Evolutionary conservation across 2,329 filamentous ascomycete species (phyloP), one percentile per base, ranked within the genome.

Genomic region (Fusarium sp.): DNA sequence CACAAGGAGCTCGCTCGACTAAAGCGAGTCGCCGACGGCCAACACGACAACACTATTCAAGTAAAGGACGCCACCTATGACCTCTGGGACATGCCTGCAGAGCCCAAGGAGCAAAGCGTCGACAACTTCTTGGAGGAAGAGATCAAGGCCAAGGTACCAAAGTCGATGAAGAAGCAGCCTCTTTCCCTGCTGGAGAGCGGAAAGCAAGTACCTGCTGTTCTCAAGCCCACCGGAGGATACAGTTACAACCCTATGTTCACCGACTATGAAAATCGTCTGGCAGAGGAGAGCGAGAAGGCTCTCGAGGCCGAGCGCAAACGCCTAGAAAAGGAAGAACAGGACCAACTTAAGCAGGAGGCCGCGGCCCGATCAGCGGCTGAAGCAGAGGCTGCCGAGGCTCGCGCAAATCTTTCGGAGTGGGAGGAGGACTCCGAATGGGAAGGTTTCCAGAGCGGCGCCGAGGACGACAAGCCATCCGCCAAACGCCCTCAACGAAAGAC

Each of bases 371-470:
- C 91, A 11, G 90, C 91, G 19, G 92, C 91, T 4, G 88, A 92
- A 71, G 90, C 92, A 4, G 91, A 94, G 50, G 92, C 92, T 17
- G 91, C 90, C 0, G 90, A 93, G 75, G 87, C 88, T 65, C 88
- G 86, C 47, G 87, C 87, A 5, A 86, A 90, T 50, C 75, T 91
- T 60, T 90, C 88, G 0, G 89, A 89, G 78, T 95, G 89, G 84
- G 94, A 97, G 62, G 92, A 95, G 73, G 94, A 97, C 76, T 96
- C 92, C 46, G 94, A 93, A 15, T 98, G 94, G 94, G 95, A 94
- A 79, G 92, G 92, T 0, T 89, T 94, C 70, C 91, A 97, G 82
- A 97, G 93, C 77, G 94, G 93, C 57, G 88, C 87, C 11, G 91
- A 94, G 72, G 91, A 93, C 33, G 75, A 81, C 75, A 90, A 88